Evolutionary conservation across 345 rosid genomes (phyloP).

Genomic region (Populus nigra): DNA sequence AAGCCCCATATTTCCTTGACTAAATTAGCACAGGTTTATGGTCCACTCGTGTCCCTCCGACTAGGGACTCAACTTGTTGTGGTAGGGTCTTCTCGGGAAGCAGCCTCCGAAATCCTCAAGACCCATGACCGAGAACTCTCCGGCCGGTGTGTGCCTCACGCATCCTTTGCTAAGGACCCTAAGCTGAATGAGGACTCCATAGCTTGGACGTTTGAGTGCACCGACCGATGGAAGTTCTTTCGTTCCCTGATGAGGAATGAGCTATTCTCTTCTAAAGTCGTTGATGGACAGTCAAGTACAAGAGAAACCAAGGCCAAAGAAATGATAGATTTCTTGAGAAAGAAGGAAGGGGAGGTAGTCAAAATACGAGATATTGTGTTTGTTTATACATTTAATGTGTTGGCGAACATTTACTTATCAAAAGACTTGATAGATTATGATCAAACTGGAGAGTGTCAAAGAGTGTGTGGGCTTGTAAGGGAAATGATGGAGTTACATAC

Average conservation of each 20-base stretch:
- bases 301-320: conserved; percentile 9
- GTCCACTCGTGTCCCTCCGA: conserved; percentile 25
- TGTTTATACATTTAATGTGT: background rate
- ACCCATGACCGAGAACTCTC: conserved; percentile 27
- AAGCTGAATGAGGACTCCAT: conserved; percentile 6
- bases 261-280: conserved; percentile 7
- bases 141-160: conserved; percentile 12
- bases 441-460: background rate
- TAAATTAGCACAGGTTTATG: conserved; percentile 6
- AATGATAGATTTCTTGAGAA: conserved; percentile 9
- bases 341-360: conserved; percentile 10
- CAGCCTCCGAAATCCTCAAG: conserved; percentile 26
- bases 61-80: conserved; percentile 25
- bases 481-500: conserved; percentile 5
- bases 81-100: conserved; percentile 22
- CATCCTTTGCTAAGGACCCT: background rate
- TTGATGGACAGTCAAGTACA: background rate
- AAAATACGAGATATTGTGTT: conserved; percentile 6
- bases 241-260: conserved; percentile 8
- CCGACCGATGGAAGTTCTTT: conserved; percentile 8
- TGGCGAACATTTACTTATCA: background rate
- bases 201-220: conserved; percentile 15
- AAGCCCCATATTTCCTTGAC: conserved; percentile 11
- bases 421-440: background rate
- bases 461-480: background rate